phyloP scores from a whole-genome alignment of 176 grass and related monocot species.

The Triticum monococcum region DNA sequence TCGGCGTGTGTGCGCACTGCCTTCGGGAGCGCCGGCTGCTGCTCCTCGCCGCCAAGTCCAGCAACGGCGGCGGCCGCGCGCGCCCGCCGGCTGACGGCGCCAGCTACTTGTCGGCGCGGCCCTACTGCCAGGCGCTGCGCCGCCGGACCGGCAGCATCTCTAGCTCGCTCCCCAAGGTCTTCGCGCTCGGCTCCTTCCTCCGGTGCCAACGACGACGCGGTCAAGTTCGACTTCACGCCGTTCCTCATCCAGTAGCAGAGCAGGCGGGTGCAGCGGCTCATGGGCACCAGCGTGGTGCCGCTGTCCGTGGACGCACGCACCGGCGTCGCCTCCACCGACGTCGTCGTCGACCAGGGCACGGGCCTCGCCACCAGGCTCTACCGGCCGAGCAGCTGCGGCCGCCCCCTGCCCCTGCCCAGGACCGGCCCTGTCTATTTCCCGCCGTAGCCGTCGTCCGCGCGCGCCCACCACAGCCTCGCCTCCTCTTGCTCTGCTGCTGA shows the following conservation, averaged over 20 bases:
- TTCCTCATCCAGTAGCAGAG: constrained; percentile 59
- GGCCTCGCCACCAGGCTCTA: constrained; percentile 56
- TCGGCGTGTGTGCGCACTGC: too few relatives aligned
- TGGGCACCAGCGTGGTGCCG: constrained; percentile 34
- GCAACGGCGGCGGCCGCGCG: too few relatives aligned
- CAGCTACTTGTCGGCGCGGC: too few relatives aligned
- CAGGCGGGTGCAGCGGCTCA: constrained; percentile 49
- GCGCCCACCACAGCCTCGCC: too few relatives aligned
- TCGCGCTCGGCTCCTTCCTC: too few relatives aligned
- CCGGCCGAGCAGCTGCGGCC: not conserved
- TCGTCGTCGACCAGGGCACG: constrained; percentile 36
- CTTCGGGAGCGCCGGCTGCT: too few relatives aligned
- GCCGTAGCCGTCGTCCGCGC: not conserved
- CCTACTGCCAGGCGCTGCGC: too few relatives aligned
- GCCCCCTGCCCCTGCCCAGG: constrained; percentile 39
- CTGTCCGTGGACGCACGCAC: constrained; percentile 37
- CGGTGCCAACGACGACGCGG: not conserved
- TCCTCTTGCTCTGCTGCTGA: too few relatives aligned
- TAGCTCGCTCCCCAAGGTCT: too few relatives aligned
- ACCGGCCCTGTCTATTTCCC: constrained; percentile 44
- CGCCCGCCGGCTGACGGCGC: too few relatives aligned
- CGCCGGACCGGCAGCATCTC: too few relatives aligned
- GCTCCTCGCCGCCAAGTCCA: too few relatives aligned
- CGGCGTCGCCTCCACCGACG: constrained; percentile 54
- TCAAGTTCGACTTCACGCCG: constrained; percentile 72